Evolutionary conservation across 2,329 filamentous ascomycete species (phyloP).

Genomic region (Botryotinia narcissicola): DNA sequence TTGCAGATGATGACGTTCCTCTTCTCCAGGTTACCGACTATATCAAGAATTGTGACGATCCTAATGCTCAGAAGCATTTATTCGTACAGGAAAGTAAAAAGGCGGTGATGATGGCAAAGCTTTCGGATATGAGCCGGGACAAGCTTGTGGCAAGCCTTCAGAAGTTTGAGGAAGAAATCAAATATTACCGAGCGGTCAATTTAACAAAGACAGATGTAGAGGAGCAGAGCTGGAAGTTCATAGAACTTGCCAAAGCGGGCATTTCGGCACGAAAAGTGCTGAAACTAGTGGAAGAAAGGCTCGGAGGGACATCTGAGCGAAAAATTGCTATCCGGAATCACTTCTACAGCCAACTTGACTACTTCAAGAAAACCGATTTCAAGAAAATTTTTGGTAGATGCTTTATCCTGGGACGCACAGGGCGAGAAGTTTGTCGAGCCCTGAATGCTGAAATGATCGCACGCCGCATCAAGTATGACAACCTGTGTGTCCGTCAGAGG

Average conservation of each 20-base stretch:
- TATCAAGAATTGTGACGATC: rapidly evolving
- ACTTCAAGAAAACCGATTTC: not conserved
- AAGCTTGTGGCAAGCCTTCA: not conserved
- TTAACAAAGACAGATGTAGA: not conserved
- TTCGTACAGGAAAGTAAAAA: not conserved
- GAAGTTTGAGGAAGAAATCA: not conserved
- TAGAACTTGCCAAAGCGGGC: not conserved
- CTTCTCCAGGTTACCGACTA: not conserved
- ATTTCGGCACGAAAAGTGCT: rapidly evolving
- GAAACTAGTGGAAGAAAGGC: not conserved
- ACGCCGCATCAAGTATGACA: not conserved
- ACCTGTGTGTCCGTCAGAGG: not conserved
- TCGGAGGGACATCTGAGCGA: not conserved
- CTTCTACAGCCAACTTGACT: not conserved
- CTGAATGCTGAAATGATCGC: not conserved
- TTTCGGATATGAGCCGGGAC: not conserved
- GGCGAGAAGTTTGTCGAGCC: not conserved
- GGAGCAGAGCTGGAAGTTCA: not conserved
- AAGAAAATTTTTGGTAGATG: not conserved
- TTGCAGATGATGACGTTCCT: not conserved
- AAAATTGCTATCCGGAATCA: not conserved
- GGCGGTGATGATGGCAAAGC: not conserved
- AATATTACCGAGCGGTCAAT: not conserved
- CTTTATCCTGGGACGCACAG: not conserved
- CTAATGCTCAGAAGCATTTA: not conserved